A percentile compares a stretch with the other conserved stretches of the same genome.
Evolutionary conservation across 129 eudicot genomes (phyloP).

Genomic region (Deinandra increscens): DNA sequence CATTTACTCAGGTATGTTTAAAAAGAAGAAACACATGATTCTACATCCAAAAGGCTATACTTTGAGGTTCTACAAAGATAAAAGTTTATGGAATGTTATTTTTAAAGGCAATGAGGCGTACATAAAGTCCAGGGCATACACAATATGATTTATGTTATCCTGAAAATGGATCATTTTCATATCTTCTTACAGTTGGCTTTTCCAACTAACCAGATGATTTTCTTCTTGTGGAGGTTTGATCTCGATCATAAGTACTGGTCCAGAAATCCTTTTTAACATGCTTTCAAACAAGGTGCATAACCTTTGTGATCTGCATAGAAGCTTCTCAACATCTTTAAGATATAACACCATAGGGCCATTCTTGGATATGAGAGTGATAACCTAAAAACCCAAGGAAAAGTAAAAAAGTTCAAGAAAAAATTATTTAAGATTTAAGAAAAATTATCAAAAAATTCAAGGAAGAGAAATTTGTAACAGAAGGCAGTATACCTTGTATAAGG

Average conservation of each 20-base stretch:
- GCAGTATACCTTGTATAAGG: conserved; percentile 87
- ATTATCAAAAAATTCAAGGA: neutral
- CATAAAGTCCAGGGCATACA: too few relatives aligned
- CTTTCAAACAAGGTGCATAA: conserved; percentile 64
- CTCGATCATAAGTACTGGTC: conserved; percentile 72
- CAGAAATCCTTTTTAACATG: conserved; percentile 72
- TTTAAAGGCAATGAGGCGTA: too few relatives aligned
- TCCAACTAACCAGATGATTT: conserved; percentile 82
- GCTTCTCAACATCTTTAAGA: conserved; percentile 82
- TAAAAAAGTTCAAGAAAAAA: too few relatives aligned
- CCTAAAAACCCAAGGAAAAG: conserved; percentile 54
- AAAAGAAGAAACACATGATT: too few relatives aligned
- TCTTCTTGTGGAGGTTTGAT: conserved; percentile 84
- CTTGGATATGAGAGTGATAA: conserved; percentile 63
- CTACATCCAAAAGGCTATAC: too few relatives aligned
- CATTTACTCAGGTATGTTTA: too few relatives aligned
- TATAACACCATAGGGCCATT: conserved; percentile 67
- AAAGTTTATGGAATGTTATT: too few relatives aligned
- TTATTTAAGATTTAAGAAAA: neutral
- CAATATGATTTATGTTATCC: conserved; percentile 83
- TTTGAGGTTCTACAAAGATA: too few relatives aligned
- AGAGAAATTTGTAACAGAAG: too few relatives aligned
- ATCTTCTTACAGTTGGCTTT: conserved; percentile 82
- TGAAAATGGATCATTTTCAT: conserved; percentile 86
- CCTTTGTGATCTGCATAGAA: conserved; percentile 72